Base-by-base conservation (phyloP, 768 basidiomycete species). In the Termitomyces sp. region DNA sequence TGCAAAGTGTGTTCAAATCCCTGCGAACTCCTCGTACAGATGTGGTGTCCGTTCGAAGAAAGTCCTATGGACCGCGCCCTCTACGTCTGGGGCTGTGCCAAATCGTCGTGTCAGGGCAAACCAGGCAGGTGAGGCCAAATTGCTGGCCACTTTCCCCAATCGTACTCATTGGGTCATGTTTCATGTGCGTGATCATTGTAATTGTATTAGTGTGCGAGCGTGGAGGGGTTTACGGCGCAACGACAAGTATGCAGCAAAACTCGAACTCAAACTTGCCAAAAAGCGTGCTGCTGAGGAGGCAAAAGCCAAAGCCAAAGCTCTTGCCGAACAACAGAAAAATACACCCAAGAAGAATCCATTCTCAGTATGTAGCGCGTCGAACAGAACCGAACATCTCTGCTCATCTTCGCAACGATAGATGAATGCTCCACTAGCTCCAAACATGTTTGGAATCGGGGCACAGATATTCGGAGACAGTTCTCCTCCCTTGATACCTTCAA, bases 31-130 rank as follows among this genome's bases (percentile, higher is more conserved):
- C 78, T 94, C 35, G 77, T 90, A 11, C 92, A 95, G 64, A 78
- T 96, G 63, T 94, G 91, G 89, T 94, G 90, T 68, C 94, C 94
- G 0, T 83, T 94, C 61, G 88, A 94, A 64, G 76, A 86, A 35
- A 94, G 90, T 61, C 81, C 87, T 5, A 85, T 87, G 79, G 93
- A 96, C 64, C 81, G 94, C 50, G 88, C 85, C 3, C 71, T 94
- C 44, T 94, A 94, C 62, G 77, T 93, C 20, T 95, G 91, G 87
- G 91, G 84, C 11, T 96, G 93, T 63, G 75, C 88, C 2, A 76
- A 79, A 33, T 69, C 79, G 4, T 66, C 73, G 13, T 96, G 93
- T 70, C 91, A 94, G 65, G 76, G 80, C 52, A 86, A 88, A 69
- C 73, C 77, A 20, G 90, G 89, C 63, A 88, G 91, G 92, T 90